Percentiles rank a stretch among this genome's conserved stretches.
These are phyloP conservation scores for Boletus pseudo-olivaceus DNA, from an alignment of 768 basidiomycete genomes.

Conservation along the genomic window DNA sequence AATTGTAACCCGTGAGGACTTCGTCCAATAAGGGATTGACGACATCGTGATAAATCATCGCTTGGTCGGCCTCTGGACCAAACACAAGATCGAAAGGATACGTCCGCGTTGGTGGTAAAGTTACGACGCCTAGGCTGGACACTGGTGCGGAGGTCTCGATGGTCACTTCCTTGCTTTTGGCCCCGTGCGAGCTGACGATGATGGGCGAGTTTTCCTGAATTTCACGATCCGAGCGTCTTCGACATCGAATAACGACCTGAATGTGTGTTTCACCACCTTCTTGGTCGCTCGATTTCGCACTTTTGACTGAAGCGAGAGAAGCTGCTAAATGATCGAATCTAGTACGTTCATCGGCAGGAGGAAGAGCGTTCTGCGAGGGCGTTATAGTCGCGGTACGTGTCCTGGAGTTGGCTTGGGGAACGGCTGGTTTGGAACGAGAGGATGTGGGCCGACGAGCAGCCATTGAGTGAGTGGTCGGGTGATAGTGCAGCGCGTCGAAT, in stretches of 20 bases:
- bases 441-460: conserved; percentile 57
- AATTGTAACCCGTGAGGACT: conserved; percentile 95
- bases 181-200: conserved; percentile 75
- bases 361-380: conserved; percentile 23
- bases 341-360: conserved; percentile 18
- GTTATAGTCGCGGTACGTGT: conserved; percentile 44
- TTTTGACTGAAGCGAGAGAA: conserved; percentile 22
- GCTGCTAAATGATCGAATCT: conserved; percentile 22
- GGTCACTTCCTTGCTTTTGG: conserved; percentile 71
- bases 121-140: conserved; percentile 70
- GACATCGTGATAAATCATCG: conserved; percentile 90
- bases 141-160: conserved; percentile 73
- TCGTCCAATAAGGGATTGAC: conserved; percentile 91
- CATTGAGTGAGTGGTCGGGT: conserved; percentile 40
- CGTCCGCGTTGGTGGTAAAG: conserved; percentile 72
- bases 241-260: conserved; percentile 87
- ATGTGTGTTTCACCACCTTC: conserved; percentile 78
- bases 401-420: conserved; percentile 36
- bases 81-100: conserved; percentile 96
- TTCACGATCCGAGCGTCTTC: conserved; percentile 83
- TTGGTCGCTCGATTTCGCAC: conserved; percentile 24
- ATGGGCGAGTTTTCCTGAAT: conserved; percentile 83
- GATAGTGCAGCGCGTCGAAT: conserved; percentile 30
- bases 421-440: conserved; percentile 37
- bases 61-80: conserved; percentile 95